These are phyloP conservation scores for Komagataella ulmi DNA, from an alignment of 805 yeast genomes.

Conservation along the genomic window DNA sequence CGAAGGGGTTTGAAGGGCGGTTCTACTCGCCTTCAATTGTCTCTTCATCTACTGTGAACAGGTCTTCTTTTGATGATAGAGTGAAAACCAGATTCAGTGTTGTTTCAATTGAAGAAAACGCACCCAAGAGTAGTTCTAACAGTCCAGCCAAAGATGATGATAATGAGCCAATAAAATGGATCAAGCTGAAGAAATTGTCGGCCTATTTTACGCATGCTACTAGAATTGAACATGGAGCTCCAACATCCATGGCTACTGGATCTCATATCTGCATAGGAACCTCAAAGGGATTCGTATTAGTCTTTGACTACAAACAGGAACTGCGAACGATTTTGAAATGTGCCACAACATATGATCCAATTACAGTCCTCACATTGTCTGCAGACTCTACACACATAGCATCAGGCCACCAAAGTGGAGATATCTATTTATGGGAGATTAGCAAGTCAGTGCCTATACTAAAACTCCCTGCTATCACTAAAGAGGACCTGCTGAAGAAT, in stretches of 20 bases:
- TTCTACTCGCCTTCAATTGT: neutral
- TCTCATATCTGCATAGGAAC: conserved; percentile 57
- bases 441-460: conserved; percentile 17
- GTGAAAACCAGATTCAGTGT: neutral
- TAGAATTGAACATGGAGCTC: conserved; percentile 31
- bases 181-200: conserved; percentile 11
- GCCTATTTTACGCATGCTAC: neutral
- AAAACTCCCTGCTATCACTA: conserved; percentile 15
- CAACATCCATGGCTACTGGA: conserved; percentile 29
- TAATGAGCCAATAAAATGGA: conserved; percentile 13
- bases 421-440: conserved; percentile 57
- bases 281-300: conserved; percentile 42
- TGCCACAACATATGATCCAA: conserved; percentile 26
- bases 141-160: neutral
- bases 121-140: neutral
- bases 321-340: conserved; percentile 28
- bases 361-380: conserved; percentile 46
- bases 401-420: conserved; percentile 57
- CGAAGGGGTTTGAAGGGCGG: neutral
- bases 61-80: neutral
- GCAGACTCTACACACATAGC: conserved; percentile 59
- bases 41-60: neutral
- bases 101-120: neutral
- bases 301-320: conserved; percentile 59
- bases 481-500: conserved; percentile 7